Percentiles rank a stretch among this genome's conserved stretches.
These are phyloP conservation scores for Arachis monticola DNA, from an alignment of 331 rosid genomes.

Conservation along the genomic window DNA sequence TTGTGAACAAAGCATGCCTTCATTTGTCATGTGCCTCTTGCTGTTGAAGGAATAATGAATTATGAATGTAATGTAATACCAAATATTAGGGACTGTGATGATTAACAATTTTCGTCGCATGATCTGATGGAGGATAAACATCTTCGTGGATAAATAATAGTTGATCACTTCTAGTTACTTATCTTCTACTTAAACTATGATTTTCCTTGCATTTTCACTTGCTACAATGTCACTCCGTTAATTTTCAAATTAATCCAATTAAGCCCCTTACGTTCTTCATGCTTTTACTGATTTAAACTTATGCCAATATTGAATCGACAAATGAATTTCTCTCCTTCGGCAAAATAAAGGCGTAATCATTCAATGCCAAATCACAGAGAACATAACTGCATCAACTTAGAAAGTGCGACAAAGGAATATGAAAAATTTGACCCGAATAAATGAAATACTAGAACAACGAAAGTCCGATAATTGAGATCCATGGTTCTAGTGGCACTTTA, in stretches of 20 bases:
- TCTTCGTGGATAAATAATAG: neutral
- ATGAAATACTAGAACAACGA: neutral
- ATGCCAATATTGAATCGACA: neutral
- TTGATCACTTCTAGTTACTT: neutral
- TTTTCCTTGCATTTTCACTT: neutral
- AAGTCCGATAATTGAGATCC: slow-evolving; percentile 13
- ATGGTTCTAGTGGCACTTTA: neutral
- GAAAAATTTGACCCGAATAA: neutral
- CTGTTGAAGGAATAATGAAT: neutral
- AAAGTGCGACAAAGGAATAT: neutral
- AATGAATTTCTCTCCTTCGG: neutral
- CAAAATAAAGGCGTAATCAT: neutral
- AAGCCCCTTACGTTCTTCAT: neutral
- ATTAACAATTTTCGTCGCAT: slow-evolving; percentile 9
- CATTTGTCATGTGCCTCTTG: slow-evolving; percentile 19
- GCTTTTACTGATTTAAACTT: neutral
- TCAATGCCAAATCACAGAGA: neutral
- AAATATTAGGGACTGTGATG: neutral
- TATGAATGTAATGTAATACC: slow-evolving; percentile 8
- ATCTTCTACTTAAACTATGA: neutral
- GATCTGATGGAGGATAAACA: slow-evolving; percentile 19
- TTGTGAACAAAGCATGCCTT: slow-evolving; percentile 7
- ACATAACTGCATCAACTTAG: neutral
- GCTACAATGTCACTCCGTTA: neutral
- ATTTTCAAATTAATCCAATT: neutral